Evolutionary conservation across 2,329 filamentous ascomycete species (phyloP), one percentile per base, ranked within the genome.

Genomic region (Aspergillus transmontanensis): DNA sequence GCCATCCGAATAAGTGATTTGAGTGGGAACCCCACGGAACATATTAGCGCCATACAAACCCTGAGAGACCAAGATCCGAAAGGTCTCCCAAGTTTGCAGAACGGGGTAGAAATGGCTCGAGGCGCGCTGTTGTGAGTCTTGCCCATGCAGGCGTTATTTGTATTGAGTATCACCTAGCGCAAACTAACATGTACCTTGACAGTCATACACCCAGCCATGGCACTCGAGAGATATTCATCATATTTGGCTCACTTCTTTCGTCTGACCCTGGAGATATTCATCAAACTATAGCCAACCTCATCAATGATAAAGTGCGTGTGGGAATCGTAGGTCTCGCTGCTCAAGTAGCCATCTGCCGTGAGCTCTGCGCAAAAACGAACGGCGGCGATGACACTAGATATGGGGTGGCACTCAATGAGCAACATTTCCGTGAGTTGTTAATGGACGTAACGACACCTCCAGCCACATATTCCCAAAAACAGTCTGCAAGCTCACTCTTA

Each of bases 201-300:
- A 91, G 92, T 72, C 93, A 98, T 78, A 91, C 94, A 1, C 95
- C 95, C 1, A 91, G 90, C 21, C 95, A 99, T 75, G 94, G 95
- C 54, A 99, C 95, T 1, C 85, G 95, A 67, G 95, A 99, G 78
- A 89, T 97, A 9, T 88, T 99, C 41, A 88, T 99, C 63, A 87
- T 98, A 56, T 96, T 95, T 75, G 95, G 95, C 45, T 94, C 94
- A 12, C 85, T 99, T 7, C 86, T 96, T 48, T 94, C 93, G 39
- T 91, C 91, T 69, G 95, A 99, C 73, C 95, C 95, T 0, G 93
- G 94, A 64, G 95, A 99, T 76, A 97, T 99, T 63, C 92, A 97
- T 80, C 88, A 93, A 69, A 98, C 94, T 0, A 93, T 98, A 73
- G 83, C 84, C 57, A 86, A 86, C 41, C 90, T 97, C 34, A 87